Base-by-base conservation (phyloP, 2,329 filamentous ascomycete species). In the Fusarium concolor region DNA sequence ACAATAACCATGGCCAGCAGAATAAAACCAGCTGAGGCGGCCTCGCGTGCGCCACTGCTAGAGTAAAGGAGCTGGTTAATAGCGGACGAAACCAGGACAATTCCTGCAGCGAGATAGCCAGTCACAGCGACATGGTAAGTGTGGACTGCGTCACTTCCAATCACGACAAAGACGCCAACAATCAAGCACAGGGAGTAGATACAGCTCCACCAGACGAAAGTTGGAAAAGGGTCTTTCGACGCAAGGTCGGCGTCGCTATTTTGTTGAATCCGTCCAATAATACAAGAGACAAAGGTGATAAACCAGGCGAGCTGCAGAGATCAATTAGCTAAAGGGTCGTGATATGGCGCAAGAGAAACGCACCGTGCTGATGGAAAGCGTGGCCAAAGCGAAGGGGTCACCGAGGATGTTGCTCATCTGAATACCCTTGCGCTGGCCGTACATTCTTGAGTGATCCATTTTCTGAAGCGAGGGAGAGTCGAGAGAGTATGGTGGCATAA, bases 321-420 rank as follows among this genome's bases (percentile, higher is more conserved):
- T 14, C 24, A 41, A 70, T 75, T 73, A 75, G 71, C 60, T 43
- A 51, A 50, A 28, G n/a, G 15, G 17, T 24, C 18, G 33, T 22
- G 42, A 15, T 17, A 18, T 42, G 28, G 31, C 20, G 38, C 49
- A 28, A 38, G 52, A 43, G 28, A 29, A 56, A 87, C 93, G 80
- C 88, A 97, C 95, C 77, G 92, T 85, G 67, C 92, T 89, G 79
- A 98, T 97, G 59, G 95, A 97, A 68, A 97, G 89, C 35, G 96
- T 98, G 56, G 94, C 94, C 63, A 99, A 87, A 62, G 95, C 94
- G 80, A 99, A 98, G 8, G 96, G 96, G 81, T 99, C 95, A 74
- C 96, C 96, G 65, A 97, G 86, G 74, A 99, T 94, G 81, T 97
- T 96, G 78, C 92, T 92, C 79, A 94, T 80, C 79, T 88, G 91